Evolutionary conservation across 352 stramenopile species (phyloP).

Genomic region (Globisporangium middletonii): DNA sequence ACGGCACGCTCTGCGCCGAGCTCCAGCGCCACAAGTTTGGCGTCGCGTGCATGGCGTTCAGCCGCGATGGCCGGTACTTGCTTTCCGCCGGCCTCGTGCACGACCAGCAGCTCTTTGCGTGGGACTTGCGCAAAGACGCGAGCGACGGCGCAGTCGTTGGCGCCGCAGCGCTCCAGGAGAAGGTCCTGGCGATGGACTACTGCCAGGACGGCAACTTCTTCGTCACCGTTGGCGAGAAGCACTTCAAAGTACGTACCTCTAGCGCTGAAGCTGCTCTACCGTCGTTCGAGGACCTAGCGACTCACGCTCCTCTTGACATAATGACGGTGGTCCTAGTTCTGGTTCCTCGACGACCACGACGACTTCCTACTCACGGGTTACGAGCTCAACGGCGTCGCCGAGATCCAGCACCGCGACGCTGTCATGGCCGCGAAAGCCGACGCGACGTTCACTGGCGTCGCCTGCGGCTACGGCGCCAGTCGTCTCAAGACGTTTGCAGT

Average conservation of each 20-base stretch:
- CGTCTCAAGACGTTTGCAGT: conserved; percentile 70
- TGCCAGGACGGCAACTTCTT: conserved; percentile 70
- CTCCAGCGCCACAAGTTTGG: conserved; percentile 80
- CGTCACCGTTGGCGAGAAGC: conserved; percentile 74
- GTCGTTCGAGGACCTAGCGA: too few relatives aligned
- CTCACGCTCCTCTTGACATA: too few relatives aligned
- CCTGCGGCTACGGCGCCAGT: conserved; percentile 42
- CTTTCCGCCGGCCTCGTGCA: conserved; percentile 74
- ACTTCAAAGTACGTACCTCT: conserved; percentile 52
- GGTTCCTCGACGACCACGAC: conserved; percentile 51
- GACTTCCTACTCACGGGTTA: conserved; percentile 49
- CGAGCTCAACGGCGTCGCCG: conserved; percentile 42
- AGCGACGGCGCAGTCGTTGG: conserved; percentile 25
- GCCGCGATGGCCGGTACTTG: conserved; percentile 46
- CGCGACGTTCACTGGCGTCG: conserved; percentile 64
- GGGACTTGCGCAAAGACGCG: conserved; percentile 37
- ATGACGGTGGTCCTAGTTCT: conserved; percentile 38
- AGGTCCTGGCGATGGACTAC: conserved; percentile 69
- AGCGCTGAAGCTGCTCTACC: neutral
- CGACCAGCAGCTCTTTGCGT: conserved; percentile 77
- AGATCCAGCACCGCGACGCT: conserved; percentile 54
- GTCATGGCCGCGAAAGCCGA: conserved; percentile 56
- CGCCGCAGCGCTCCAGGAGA: conserved; percentile 50
- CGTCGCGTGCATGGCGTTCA: conserved; percentile 78
- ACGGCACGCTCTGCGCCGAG: conserved; percentile 76